Conservation (phyloP, 2,329 filamentous ascomycete species). For the Aspergillus fructus region DNA sequence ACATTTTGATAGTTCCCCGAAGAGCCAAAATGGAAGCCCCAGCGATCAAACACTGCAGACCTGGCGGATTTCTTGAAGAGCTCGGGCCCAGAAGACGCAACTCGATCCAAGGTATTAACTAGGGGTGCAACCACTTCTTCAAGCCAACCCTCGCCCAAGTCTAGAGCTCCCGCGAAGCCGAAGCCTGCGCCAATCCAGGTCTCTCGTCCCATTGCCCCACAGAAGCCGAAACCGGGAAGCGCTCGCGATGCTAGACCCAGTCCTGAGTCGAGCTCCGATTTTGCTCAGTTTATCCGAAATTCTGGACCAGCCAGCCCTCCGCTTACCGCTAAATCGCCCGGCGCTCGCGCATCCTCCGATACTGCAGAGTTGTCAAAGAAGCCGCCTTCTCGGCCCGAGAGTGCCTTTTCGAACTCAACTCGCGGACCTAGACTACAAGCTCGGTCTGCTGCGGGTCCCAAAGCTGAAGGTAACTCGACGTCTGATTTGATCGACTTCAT, state of each 20-base stretch:
- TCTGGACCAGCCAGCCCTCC: conserved; percentile 62
- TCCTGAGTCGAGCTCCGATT: conserved; percentile 72
- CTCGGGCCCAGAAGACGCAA: conserved; percentile 30
- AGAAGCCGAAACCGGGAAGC: conserved; percentile 32
- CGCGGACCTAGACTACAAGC: conserved; percentile 59
- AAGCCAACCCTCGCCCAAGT: conserved; percentile 16
- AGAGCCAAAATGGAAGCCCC: conserved; percentile 31
- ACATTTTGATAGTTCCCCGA: conserved; percentile 31
- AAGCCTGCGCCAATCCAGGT: conserved; percentile 27
- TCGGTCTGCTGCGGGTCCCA: conserved; percentile 66
- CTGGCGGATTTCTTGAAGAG: conserved; percentile 40
- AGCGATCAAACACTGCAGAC: conserved; percentile 35
- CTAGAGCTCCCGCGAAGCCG: conserved; percentile 24
- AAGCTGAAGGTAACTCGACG: conserved; percentile 58
- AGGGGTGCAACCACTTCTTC: neutral
- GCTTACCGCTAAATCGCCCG: conserved; percentile 10
- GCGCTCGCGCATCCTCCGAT: conserved; percentile 18
- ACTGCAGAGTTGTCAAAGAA: conserved; percentile 17
- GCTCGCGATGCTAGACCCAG: conserved; percentile 73
- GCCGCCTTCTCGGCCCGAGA: conserved; percentile 16
- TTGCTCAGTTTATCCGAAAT: conserved; percentile 84
- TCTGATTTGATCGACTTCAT: conserved; percentile 96
- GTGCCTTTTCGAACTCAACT: conserved; percentile 18
- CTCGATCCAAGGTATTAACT: conserved; percentile 21
- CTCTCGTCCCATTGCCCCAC: conserved; percentile 12